Percentiles rank a stretch among this genome's conserved stretches.
Conservation (phyloP, 129 eudicot species). For the Apium graveolens region DNA sequence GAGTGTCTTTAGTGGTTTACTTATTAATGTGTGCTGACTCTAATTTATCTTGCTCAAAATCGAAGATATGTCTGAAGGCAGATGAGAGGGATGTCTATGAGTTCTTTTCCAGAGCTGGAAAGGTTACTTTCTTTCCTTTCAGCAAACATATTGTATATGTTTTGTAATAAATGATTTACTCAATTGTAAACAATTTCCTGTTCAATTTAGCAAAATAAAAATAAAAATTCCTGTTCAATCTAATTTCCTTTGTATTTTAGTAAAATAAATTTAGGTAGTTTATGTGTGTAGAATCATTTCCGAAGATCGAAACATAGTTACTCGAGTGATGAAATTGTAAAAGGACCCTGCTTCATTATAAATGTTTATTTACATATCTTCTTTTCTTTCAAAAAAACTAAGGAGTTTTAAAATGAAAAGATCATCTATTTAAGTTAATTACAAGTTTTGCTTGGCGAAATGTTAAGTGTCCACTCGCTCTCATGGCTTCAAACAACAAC, state of each 20-base stretch:
- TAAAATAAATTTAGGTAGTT: not conserved
- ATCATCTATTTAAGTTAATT: not conserved
- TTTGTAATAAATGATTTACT: constrained; percentile 13
- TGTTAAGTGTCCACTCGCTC: not conserved
- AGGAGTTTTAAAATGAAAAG: not conserved
- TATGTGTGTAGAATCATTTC: not conserved
- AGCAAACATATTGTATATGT: constrained; percentile 4
- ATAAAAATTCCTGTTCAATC: too few relatives aligned
- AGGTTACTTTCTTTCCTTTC: constrained; percentile 36
- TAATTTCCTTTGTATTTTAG: not conserved
- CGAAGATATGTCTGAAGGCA: constrained; percentile 71
- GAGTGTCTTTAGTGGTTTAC: not conserved
- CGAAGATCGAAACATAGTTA: not conserved
- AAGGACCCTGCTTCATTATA: not conserved
- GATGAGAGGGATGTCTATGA: constrained; percentile 82
- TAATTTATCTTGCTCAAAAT: constrained; percentile 8
- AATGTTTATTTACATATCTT: not conserved
- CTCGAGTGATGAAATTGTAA: not conserved
- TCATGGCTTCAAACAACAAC: not conserved
- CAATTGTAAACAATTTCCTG: not conserved
- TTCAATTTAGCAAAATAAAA: too few relatives aligned
- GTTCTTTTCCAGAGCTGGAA: constrained; percentile 90
- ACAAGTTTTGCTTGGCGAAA: not conserved
- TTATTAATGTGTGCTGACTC: constrained; percentile 10
- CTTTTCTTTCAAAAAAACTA: not conserved